Evolutionary conservation across 1,284 basidiomycete species (phyloP).

Genomic region (Testicularia cyperi): DNA sequence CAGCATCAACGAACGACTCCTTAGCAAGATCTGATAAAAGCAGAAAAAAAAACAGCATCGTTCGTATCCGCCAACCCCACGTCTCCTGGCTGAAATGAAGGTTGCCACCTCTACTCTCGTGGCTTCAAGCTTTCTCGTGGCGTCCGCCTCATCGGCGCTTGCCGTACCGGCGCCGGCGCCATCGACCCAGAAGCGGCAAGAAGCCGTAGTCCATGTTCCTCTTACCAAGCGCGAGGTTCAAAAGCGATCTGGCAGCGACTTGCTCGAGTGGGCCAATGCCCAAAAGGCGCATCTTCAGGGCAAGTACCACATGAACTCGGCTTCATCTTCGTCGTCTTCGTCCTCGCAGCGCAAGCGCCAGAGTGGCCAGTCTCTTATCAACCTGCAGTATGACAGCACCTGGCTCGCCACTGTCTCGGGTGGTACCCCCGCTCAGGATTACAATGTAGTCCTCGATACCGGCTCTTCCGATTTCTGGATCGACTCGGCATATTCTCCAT

Average conservation of each 20-base stretch:
- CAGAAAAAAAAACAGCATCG: too few species aligned
- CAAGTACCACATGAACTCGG: slow-evolving; percentile 31
- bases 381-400: slow-evolving; percentile 41
- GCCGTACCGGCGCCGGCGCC: neutral
- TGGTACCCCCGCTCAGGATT: slow-evolving; percentile 25
- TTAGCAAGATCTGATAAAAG: too few species aligned
- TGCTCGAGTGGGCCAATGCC: slow-evolving; percentile 37
- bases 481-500: slow-evolving; percentile 13
- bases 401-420: slow-evolving; percentile 36
- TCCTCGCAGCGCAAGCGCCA: slow-evolving; percentile 4
- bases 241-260: slow-evolving; percentile 23
- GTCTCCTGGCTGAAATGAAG: neutral
- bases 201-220: slow-evolving; percentile 14
- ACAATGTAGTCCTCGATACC: slow-evolving; percentile 45
- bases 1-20: too few species aligned
- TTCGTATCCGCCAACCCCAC: too few species aligned
- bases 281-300: slow-evolving; percentile 37
- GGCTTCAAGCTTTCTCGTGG: neutral
- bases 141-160: neutral
- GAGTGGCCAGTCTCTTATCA: slow-evolving; percentile 18
- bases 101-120: neutral
- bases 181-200: neutral
- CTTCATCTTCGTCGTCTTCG: slow-evolving; percentile 1
- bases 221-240: slow-evolving; percentile 16
- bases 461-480: slow-evolving; percentile 46